Conservation (phyloP, 2,329 filamentous ascomycete genomes). For the Phoma sp. region DNA sequence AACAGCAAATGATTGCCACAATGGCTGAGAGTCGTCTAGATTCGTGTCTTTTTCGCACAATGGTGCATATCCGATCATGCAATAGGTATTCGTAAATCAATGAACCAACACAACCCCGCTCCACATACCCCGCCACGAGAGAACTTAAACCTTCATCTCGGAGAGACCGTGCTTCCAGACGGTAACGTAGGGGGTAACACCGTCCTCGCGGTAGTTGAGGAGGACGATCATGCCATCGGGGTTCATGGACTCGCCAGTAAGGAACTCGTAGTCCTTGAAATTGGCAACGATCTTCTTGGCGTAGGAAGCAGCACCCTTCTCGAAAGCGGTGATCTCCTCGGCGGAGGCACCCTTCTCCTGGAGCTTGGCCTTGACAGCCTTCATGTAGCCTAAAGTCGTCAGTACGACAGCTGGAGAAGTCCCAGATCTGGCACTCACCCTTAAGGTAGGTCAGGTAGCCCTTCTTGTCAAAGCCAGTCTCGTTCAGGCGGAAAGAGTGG, state of each 20-base stretch:
- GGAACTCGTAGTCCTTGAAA: slow-evolving; percentile 97
- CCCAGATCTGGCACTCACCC: slow-evolving; percentile 58
- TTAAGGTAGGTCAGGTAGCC: slow-evolving; percentile 83
- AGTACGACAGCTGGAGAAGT: background rate
- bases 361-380: slow-evolving; percentile 83
- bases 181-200: slow-evolving; percentile 84
- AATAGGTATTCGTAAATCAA: slow-evolving; percentile 48
- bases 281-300: slow-evolving; percentile 83
- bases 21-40: slow-evolving; percentile 35
- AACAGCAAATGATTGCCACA: slow-evolving; percentile 10
- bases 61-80: slow-evolving; percentile 47
- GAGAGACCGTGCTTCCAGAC: slow-evolving; percentile 95
- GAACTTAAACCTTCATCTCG: slow-evolving; percentile 84
- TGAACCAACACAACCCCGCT: slow-evolving; percentile 32
- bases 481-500: slow-evolving; percentile 86
- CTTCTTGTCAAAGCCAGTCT: slow-evolving; percentile 86
- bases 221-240: slow-evolving; percentile 92
- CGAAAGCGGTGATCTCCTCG: slow-evolving; percentile 74
- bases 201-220: slow-evolving; percentile 97
- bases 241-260: slow-evolving; percentile 90
- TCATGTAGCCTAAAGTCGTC: slow-evolving; percentile 76
- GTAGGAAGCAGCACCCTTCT: slow-evolving; percentile 73
- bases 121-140: slow-evolving; percentile 12
- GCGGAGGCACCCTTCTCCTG: slow-evolving; percentile 59
- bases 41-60: slow-evolving; percentile 44